Conservation (phyloP, 139 green algal genomes). For the Astrephomene gubernaculifera region DNA sequence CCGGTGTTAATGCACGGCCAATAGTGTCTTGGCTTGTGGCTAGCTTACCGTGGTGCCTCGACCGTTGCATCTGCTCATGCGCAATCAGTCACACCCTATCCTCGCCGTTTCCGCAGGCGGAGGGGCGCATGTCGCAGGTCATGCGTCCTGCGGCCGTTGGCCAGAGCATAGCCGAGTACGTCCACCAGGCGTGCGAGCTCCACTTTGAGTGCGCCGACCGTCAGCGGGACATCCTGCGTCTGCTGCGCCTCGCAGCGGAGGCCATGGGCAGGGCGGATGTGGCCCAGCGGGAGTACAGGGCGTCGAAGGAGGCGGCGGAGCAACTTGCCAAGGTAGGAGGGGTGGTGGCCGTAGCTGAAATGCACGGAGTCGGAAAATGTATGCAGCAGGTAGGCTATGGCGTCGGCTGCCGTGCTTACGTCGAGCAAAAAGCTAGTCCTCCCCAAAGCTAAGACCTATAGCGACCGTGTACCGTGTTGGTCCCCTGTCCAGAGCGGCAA, state of each 20-base stretch:
- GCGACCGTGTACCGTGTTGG: too few species aligned
- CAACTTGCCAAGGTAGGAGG: constrained; percentile 19
- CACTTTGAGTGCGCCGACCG: background rate
- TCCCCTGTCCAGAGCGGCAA: constrained; percentile 24
- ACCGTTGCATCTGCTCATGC: too few species aligned
- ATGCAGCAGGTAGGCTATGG: too few species aligned
- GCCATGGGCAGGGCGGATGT: background rate
- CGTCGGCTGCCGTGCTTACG: too few species aligned
- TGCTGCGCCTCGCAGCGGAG: background rate
- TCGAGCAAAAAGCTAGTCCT: too few species aligned
- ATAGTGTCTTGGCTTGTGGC: too few species aligned
- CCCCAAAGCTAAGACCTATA: too few species aligned
- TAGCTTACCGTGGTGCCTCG: too few species aligned
- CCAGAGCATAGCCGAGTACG: constrained; percentile 30
- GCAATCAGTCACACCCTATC: too few species aligned
- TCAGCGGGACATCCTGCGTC: background rate
- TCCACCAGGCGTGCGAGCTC: background rate
- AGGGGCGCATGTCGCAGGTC: background rate
- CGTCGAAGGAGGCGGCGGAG: background rate
- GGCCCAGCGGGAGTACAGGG: background rate
- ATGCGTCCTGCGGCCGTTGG: background rate
- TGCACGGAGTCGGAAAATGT: too few species aligned
- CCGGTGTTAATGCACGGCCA: too few species aligned
- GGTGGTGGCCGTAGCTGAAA: too few species aligned
- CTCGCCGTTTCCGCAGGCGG: constrained; percentile 28